These are phyloP conservation scores for Apodospora peruviana DNA, from an alignment of 495 filamentous ascomycete species.

Conservation along the genomic window DNA sequence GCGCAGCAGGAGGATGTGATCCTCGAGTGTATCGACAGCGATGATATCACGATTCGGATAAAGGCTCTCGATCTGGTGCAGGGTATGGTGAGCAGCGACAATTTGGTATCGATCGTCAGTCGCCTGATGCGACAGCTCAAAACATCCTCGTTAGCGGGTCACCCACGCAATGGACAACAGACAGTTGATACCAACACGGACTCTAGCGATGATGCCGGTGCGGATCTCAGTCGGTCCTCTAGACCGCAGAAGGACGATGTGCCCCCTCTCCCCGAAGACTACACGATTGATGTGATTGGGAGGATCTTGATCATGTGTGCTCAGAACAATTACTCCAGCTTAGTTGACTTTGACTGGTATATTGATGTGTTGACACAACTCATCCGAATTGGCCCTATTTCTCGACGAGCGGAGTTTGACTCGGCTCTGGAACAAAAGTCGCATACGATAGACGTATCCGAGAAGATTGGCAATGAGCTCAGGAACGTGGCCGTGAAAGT, in stretches of 20 bases:
- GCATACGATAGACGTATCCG: slow-evolving; percentile 48
- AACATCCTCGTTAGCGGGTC: slow-evolving; percentile 36
- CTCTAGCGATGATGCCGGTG: slow-evolving; percentile 55
- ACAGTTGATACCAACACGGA: slow-evolving; percentile 43
- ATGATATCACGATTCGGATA: slow-evolving; percentile 92
- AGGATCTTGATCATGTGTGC: slow-evolving; percentile 87
- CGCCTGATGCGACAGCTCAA: slow-evolving; percentile 80
- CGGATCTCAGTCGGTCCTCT: slow-evolving; percentile 46
- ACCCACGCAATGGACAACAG: slow-evolving; percentile 22
- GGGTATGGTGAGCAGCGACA: slow-evolving; percentile 84
- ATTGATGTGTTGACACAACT: slow-evolving; percentile 78
- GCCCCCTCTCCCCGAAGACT: slow-evolving; percentile 68
- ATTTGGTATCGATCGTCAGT: slow-evolving; percentile 74
- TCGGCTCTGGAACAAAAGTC: slow-evolving; percentile 29
- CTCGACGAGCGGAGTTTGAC: slow-evolving; percentile 27
- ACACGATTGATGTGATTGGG: slow-evolving; percentile 69
- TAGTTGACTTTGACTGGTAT: slow-evolving; percentile 96
- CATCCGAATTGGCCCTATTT: slow-evolving; percentile 60
- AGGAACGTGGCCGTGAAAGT: slow-evolving; percentile 91
- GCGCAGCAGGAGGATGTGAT: slow-evolving; percentile 92
- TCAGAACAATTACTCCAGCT: slow-evolving; percentile 76
- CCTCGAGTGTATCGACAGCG: slow-evolving; percentile 88
- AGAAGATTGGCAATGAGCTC: slow-evolving; percentile 74
- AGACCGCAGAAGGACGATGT: slow-evolving; percentile 27
- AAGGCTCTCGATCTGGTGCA: slow-evolving; percentile 87